Evolutionary conservation across 2,329 filamentous ascomycete species (phyloP), one percentile per base, ranked within the genome.

Genomic region (Furcasterigmium furcatum): DNA sequence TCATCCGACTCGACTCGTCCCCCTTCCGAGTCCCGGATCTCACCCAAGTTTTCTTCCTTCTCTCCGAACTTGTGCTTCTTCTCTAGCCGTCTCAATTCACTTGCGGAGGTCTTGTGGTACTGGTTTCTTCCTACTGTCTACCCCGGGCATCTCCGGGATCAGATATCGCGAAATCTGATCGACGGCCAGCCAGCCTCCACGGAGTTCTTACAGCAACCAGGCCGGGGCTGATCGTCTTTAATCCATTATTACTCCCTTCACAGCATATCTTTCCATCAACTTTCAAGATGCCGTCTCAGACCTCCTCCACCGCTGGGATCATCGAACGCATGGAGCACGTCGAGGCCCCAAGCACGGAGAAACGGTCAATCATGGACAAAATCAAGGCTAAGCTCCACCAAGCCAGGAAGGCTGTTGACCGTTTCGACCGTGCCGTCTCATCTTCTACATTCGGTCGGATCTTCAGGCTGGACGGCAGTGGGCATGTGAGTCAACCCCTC

Each of bases 401-500:
- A 18, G 35, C 64, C 41, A 64, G 69, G 41, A 60, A 70, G 38
- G 57, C 60, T 29, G 54, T 68, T 43, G 64, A 71, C 44, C 53
- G 49, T 16, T 41, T 66, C 16, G 66, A 73, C 39, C 52, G 52
- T 34, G 64, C 59, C 44, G 49, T 71, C 25, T 68, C 67, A 30
- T 58, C 58, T 9, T 74, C 73, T 1, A 66, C 64, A 8, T 63
- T 86, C 52, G 84, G 83, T 19, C 71, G 70, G 41, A 72, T 82
- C 45, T 90, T 90, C 60, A 76, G 77, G 41, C 77, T 90, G 22
- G 77, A 82, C 46, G 83, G 82, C 14, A 83, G 75, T 35, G 84
- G 84, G 41, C 85, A 88, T 72, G 85, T 87, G 67, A 59, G 77
- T 64, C n/a, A n/a, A n/a, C n/a, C n/a, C n/a, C n/a, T n/a, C n/a